Evolutionary conservation across 352 stramenopile species (phyloP).

Genomic region (Phytopythium mirpurense): DNA sequence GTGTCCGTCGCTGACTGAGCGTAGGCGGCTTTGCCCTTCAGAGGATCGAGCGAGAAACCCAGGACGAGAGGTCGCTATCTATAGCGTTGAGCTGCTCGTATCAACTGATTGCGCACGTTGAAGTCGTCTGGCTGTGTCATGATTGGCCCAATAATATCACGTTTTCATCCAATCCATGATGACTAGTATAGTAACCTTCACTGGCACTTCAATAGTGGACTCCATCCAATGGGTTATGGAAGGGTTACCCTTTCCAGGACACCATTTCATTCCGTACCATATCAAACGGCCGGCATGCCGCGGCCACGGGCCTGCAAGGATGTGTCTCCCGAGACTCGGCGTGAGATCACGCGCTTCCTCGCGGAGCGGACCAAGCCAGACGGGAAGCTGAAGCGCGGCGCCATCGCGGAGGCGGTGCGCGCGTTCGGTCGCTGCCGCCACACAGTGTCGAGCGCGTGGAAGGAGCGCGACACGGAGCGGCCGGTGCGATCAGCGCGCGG

Average conservation of each 20-base stretch:
- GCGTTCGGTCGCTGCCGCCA: neutral
- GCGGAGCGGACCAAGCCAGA: neutral
- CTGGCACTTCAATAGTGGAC: neutral
- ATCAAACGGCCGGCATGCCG: too few species aligned
- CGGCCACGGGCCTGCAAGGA: neutral
- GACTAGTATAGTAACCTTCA: neutral
- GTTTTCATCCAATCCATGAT: neutral
- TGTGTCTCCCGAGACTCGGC: neutral
- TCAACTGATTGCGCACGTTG: neutral
- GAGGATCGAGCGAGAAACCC: too few species aligned
- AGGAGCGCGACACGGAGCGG: neutral
- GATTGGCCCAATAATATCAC: neutral
- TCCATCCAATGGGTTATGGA: too few species aligned
- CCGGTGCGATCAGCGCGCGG: neutral
- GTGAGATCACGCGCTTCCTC: neutral
- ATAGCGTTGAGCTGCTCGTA: neutral
- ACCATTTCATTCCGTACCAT: too few species aligned
- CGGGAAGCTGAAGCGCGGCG: neutral
- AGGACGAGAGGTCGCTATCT: too few species aligned
- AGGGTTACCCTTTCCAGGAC: too few species aligned
- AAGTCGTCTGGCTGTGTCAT: neutral
- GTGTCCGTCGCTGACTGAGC: too few species aligned
- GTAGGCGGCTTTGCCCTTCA: too few species aligned
- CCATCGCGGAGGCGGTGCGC: neutral
- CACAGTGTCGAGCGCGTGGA: conserved; percentile 1